Evolutionary conservation across 2,329 filamentous ascomycete genomes (phyloP).

Genomic region (Colletotrichum orbiculare): DNA sequence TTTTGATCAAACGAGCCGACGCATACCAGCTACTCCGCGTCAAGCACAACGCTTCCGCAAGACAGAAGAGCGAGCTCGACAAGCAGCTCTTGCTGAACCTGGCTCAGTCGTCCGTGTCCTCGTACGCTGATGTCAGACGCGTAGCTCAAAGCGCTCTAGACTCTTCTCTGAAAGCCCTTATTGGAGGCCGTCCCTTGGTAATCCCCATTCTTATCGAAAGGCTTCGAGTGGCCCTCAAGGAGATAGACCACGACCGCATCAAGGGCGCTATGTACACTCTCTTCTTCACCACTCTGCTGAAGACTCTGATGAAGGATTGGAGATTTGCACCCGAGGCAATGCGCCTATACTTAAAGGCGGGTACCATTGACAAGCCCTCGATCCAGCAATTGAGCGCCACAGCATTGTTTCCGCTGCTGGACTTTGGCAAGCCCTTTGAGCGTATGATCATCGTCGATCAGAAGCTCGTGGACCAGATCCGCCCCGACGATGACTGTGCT

Average conservation of each 20-base stretch:
- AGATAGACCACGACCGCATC: conserved; percentile 88
- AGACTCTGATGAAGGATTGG: conserved; percentile 92
- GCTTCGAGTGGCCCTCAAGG: conserved; percentile 80
- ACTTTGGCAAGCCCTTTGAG: conserved; percentile 91
- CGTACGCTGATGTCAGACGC: conserved; percentile 95
- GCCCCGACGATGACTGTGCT: conserved; percentile 73
- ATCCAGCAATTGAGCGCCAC: conserved; percentile 89
- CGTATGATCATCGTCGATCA: conserved; percentile 85
- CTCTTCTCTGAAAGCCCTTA: conserved; percentile 90
- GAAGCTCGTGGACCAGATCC: conserved; percentile 75
- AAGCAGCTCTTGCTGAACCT: conserved; percentile 86
- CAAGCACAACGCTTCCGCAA: conserved; percentile 89
- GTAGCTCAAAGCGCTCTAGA: conserved; percentile 93
- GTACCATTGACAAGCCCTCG: conserved; percentile 90
- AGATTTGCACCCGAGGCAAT: conserved; percentile 92
- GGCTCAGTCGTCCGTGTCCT: conserved; percentile 87
- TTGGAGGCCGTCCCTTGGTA: conserved; percentile 87
- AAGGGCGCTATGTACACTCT: conserved; percentile 95
- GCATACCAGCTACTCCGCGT: conserved; percentile 95
- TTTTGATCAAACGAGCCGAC: conserved; percentile 93
- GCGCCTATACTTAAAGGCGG: conserved; percentile 88
- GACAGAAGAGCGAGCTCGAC: conserved; percentile 91
- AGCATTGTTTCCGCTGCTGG: conserved; percentile 86
- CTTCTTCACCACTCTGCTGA: conserved; percentile 87
- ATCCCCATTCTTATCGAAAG: conserved; percentile 87